Percentiles rank a stretch among this genome's conserved stretches.
phyloP scores from a whole-genome alignment of 2,329 filamentous ascomycete species.

The Cordyceps fumosorosea region DNA sequence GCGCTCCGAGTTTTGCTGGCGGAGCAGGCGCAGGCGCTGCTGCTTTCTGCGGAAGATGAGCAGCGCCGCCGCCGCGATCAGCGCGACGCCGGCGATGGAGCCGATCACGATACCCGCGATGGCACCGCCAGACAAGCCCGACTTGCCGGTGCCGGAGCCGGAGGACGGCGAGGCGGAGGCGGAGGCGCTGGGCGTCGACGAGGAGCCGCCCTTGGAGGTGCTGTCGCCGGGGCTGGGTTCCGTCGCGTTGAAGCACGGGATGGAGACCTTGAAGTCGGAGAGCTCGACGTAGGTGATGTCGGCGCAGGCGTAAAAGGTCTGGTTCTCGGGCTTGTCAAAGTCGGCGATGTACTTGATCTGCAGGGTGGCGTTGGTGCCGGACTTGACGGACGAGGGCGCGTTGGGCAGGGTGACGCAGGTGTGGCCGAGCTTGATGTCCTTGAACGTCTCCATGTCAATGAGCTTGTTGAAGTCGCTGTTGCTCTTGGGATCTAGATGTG shows the following conservation, averaged over 20 bases:
- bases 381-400: slow-evolving; percentile 26
- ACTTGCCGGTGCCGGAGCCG: slow-evolving; percentile 20
- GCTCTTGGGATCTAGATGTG: slow-evolving; percentile 29
- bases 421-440: slow-evolving; percentile 37
- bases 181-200: slow-evolving; percentile 3
- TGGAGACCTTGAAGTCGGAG: slow-evolving; percentile 25
- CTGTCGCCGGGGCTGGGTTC: slow-evolving; percentile 19
- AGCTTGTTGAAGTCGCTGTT: slow-evolving; percentile 35
- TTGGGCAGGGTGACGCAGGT: slow-evolving; percentile 36
- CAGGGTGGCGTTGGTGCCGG: slow-evolving; percentile 41
- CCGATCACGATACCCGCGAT: slow-evolving; percentile 74
- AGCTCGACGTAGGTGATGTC: slow-evolving; percentile 38
- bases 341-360: slow-evolving; percentile 42
- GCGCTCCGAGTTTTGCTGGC: slow-evolving; percentile 21
- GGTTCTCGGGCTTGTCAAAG: slow-evolving; percentile 34
- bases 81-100: slow-evolving; percentile 52
- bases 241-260: slow-evolving; percentile 41
- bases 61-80: slow-evolving; percentile 55
- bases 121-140: slow-evolving; percentile 54
- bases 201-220: slow-evolving; percentile 15
- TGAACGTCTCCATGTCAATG: slow-evolving; percentile 28
- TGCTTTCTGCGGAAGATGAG: slow-evolving; percentile 40
- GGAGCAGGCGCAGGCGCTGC: slow-evolving; percentile 17
- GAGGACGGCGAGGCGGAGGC: not conserved
- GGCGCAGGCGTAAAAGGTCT: slow-evolving; percentile 44